These are phyloP conservation scores for Chlorella sp. DNA, from an alignment of 139 green algal genomes.

Conservation along the genomic window DNA sequence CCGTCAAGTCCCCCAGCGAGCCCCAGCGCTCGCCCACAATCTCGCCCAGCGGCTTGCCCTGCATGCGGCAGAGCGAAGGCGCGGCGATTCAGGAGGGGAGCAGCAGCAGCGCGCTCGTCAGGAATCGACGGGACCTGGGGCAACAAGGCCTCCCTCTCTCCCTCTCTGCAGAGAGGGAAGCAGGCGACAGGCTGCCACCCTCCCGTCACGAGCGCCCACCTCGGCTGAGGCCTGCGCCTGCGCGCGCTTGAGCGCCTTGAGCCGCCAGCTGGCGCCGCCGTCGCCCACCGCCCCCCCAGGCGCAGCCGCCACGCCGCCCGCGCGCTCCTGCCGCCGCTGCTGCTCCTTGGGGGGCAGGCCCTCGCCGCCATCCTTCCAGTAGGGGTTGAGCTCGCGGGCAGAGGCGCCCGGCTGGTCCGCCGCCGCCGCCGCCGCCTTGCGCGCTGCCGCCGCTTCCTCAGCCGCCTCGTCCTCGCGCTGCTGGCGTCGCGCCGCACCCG, in stretches of 20 bases:
- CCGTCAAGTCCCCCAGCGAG: constrained; percentile 66
- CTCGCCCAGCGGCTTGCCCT: constrained; percentile 41
- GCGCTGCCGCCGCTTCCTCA: not conserved
- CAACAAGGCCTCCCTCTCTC: too few relatives aligned
- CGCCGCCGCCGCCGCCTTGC: not conserved
- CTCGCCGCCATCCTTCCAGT: constrained; percentile 33
- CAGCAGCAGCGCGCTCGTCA: too few relatives aligned
- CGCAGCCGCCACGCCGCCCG: not conserved
- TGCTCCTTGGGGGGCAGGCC: constrained; percentile 9
- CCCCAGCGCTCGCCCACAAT: constrained; percentile 84
- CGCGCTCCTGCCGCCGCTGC: not conserved
- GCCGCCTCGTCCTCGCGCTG: constrained; percentile 17
- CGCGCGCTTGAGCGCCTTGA: constrained; percentile 90
- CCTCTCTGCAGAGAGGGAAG: too few relatives aligned
- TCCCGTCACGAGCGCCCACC: too few relatives aligned
- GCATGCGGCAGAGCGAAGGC: not conserved
- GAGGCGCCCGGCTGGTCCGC: not conserved
- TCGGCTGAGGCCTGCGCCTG: constrained; percentile 73
- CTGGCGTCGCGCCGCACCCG: constrained; percentile 26
- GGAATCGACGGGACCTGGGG: too few relatives aligned
- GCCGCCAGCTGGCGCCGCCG: constrained; percentile 87
- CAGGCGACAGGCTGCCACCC: too few relatives aligned
- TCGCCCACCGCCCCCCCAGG: constrained; percentile 66
- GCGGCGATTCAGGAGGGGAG: too few relatives aligned
- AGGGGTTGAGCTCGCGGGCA: constrained; percentile 40